phyloP scores from a whole-genome alignment of 108 stramenopile species.

The Cyclotella sp. region DNA sequence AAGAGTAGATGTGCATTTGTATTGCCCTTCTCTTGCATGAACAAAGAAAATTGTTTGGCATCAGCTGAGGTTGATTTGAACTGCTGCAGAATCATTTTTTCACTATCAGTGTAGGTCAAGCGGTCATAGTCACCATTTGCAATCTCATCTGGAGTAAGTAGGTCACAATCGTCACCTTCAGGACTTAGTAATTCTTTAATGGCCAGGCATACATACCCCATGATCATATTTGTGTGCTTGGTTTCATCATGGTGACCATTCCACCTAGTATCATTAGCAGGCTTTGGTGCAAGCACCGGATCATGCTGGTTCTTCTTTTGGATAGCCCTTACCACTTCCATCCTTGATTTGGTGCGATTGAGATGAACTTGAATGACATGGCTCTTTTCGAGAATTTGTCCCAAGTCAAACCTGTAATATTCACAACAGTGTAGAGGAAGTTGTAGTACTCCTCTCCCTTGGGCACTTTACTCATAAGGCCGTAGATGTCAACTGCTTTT shows the following conservation, averaged over 20 bases:
- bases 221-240: slow-evolving; percentile 2
- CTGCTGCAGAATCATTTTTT: slow-evolving; percentile 9
- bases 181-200: not conserved
- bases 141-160: slow-evolving; percentile 1
- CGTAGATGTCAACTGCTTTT: too few relatives aligned
- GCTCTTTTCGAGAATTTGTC: too few relatives aligned
- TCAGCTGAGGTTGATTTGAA: slow-evolving; percentile 2
- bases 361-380: too few relatives aligned
- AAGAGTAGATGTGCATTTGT: not conserved
- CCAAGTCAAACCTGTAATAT: too few relatives aligned
- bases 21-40: slow-evolving; percentile 13
- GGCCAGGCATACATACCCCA: slow-evolving; percentile 12
- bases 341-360: too few relatives aligned
- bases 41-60: slow-evolving; percentile 2
- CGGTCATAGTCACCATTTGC: not conserved
- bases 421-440: too few relatives aligned
- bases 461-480: too few relatives aligned
- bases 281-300: not conserved
- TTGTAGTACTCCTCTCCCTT: too few relatives aligned
- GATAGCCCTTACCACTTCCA: too few relatives aligned
- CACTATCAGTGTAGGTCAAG: not conserved
- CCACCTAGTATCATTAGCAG: slow-evolving; percentile 4
- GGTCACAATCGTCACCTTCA: slow-evolving; percentile 7
- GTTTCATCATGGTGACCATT: slow-evolving; percentile 2
- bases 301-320: not conserved